A percentile compares a stretch with the other conserved stretches of the same genome.
Conservation (phyloP, 164 flowering plant genomes). For the Kalanchoe fedtschenkoi region DNA sequence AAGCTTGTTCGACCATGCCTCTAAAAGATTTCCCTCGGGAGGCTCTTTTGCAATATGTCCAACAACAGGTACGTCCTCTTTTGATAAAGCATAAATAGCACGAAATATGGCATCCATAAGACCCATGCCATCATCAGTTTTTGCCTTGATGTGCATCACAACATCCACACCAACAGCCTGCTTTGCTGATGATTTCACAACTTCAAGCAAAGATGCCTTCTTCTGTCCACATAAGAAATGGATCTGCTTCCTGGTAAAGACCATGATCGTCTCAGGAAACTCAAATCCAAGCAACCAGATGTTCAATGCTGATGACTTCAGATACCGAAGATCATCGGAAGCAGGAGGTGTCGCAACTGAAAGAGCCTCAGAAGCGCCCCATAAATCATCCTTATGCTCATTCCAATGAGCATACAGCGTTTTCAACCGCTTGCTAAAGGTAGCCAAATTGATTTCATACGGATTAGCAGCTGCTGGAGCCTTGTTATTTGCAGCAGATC, state of each 20-base stretch:
- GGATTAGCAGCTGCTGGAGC: slow-evolving; percentile 4
- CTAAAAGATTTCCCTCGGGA: slow-evolving; percentile 70
- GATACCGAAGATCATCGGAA: slow-evolving; percentile 60
- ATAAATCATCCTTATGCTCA: neutral
- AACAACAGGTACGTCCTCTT: slow-evolving; percentile 23
- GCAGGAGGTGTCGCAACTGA: too few species aligned
- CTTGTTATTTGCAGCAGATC: slow-evolving; percentile 7
- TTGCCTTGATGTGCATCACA: slow-evolving; percentile 59
- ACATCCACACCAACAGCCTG: slow-evolving; percentile 44
- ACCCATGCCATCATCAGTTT: slow-evolving; percentile 45
- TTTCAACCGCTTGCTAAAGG: slow-evolving; percentile 31
- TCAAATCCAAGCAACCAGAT: slow-evolving; percentile 75
- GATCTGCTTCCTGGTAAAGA: slow-evolving; percentile 48
- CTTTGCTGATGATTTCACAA: slow-evolving; percentile 35
- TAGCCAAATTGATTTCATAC: slow-evolving; percentile 8
- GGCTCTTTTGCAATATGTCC: slow-evolving; percentile 61
- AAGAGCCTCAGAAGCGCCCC: too few species aligned
- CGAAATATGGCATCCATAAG: slow-evolving; percentile 34
- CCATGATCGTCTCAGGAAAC: slow-evolving; percentile 80
- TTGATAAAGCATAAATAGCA: slow-evolving; percentile 20
- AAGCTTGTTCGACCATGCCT: slow-evolving; percentile 4
- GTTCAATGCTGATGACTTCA: slow-evolving; percentile 65
- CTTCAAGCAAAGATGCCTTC: slow-evolving; percentile 60
- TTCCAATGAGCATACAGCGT: neutral
- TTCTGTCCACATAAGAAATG: slow-evolving; percentile 66